A percentile compares a stretch with the other conserved stretches of the same genome.
Evolutionary conservation across 768 basidiomycete species (phyloP).

Genomic region (Pleurotus platypus): DNA sequence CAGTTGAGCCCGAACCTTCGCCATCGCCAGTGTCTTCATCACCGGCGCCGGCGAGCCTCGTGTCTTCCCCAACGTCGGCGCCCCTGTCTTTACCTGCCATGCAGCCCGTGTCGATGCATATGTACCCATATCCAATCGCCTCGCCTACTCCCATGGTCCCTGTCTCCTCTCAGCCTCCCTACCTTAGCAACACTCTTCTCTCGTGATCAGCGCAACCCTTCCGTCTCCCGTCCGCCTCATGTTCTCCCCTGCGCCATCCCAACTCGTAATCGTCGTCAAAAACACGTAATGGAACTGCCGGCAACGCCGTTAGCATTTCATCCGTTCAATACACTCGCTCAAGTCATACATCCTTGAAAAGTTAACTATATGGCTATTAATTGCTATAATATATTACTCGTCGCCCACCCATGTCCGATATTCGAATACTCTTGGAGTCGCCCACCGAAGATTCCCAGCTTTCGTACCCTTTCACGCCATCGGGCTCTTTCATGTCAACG

Average conservation of each 20-base stretch:
- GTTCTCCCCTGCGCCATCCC: neutral
- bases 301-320: neutral
- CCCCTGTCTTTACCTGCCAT: neutral
- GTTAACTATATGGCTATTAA: constrained; percentile 7
- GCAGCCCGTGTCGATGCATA: neutral
- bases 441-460: neutral
- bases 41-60: neutral
- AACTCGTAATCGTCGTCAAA: constrained; percentile 9
- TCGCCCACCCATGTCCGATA: neutral
- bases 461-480: too few species aligned
- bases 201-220: constrained; percentile 1
- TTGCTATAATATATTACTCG: neutral
- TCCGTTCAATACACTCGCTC: neutral
- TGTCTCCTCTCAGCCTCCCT: constrained; percentile 1
- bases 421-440: neutral
- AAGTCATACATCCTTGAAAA: constrained; percentile 5
- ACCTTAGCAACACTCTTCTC: neutral
- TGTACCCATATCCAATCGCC: neutral
- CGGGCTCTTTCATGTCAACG: too few species aligned
- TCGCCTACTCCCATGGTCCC: constrained; percentile 4
- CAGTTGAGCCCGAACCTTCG: neutral
- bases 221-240: neutral
- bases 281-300: constrained; percentile 1
- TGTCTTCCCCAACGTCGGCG: neutral
- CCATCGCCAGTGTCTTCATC: neutral